Base-by-base conservation (phyloP, 2,329 filamentous ascomycete species). In the Annulohypoxylon truncatum region DNA sequence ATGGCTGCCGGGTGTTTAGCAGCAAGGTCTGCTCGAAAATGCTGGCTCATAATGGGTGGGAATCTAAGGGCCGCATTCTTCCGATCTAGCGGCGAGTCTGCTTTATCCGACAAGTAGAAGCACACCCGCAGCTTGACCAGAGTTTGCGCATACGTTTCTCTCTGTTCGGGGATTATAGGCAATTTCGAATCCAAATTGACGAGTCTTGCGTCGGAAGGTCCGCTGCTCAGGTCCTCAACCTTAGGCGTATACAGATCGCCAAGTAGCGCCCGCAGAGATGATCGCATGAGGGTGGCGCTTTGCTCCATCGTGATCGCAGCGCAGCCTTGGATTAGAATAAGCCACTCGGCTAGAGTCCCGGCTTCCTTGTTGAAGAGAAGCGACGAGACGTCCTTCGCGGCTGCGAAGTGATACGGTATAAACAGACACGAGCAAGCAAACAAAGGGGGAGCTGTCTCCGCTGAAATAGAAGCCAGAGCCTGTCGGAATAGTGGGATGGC, bases 381-480 rank as follows among this genome's bases (percentile, higher is more conserved):
- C 28, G 68, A 65, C 22, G 55, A 50, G 9, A 71, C 60, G n/a
- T 74, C 70, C 31, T 54, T 62, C n/a, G 70, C 62, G 0, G 65
- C 67, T 1, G 70, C 70, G 46, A 74, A 73, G 52, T 72, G 68
- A 29, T 72, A 73, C 26, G 70, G 67, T 9, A 74, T 52, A 40
- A 74, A 69, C 7, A 74, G 47, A 15, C 70, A 69, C n/a, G 72
- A 70, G 64, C 71, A 73, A 2, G 69, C 70, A 46, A 73, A 75
- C 12, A 75, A 55, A 8, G 73, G 50, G 1, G 59, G 61, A 7
- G 71, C 71, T 28, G 66, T 64, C 22, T 60, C 68, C 9, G 53
- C 40, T 8, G 68, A 35, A 22, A 46, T 59, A 9, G 48, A 40
- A 6, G 48, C 46, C 6, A 74, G 47, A 4, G 73, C 73, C 3